Evolutionary conservation across 2,329 filamentous ascomycete genomes (phyloP), one percentile per base, ranked within the genome.

Genomic region (Trichoderma sp.): DNA sequence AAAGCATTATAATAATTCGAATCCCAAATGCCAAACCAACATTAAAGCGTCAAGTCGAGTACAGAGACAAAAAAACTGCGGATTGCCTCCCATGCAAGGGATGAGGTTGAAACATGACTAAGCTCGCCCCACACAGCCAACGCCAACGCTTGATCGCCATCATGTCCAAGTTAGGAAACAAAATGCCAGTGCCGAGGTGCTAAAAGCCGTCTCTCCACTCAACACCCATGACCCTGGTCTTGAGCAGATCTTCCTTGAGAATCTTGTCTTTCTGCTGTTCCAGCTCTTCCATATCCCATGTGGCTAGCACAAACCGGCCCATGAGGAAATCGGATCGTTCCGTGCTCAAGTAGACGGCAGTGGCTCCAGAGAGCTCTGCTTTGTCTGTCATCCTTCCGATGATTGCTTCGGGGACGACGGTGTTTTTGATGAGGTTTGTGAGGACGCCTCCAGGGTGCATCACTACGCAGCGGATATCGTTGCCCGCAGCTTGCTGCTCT

Each of bases 71-170:
- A 29, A 50, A 9, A 45, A 32, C 19, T 39, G 54, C 50, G 42
- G 34, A 39, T 45, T 29, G 42, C 13, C 13, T 22, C 42, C 15
- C 8, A 15, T 27, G 34, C 64, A 59, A 67, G 64, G 32, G 48
- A 67, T 61, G 57, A 67, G 25, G 64, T 67, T 61, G 34, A 61
- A 42, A 42, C 35, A 53, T 67, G 56, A 67, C 48, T 67, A 67
- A 67, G 56, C 64, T 10, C 5, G 42, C 42, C 42, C 42, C 42
- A 22, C 42, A 2, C 39, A 19, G 10, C 12, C n/a, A 10, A 48
- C 42, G 6, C 42, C 42, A 48, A 48, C 42, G 6, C 15, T 37
- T 32, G 17, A 48, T 48, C 39, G 19, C 60, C 60, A 29, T 58
- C 53, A 10, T 50, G 37, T 37, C 53, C 37, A 29, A 45, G 22